Conservation (phyloP, 352 stramenopile species). For the Phytophthora constricta region DNA sequence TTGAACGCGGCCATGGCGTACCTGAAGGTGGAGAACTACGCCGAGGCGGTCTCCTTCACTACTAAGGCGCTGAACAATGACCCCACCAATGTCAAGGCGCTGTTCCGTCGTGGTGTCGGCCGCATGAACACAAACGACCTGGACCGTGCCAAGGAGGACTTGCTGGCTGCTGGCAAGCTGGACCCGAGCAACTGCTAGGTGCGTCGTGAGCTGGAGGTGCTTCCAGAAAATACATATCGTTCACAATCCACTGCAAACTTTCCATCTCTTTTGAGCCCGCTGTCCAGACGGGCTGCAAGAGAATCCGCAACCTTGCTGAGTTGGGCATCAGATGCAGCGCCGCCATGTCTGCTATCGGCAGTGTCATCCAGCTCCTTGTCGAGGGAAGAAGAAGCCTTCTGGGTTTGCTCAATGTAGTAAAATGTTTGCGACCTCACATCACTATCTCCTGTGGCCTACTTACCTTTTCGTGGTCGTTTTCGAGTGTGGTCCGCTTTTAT, state of each 20-base stretch:
- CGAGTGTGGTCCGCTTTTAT: slow-evolving; percentile 22
- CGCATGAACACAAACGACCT: slow-evolving; percentile 87
- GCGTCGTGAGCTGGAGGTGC: slow-evolving; percentile 70
- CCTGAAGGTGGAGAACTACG: slow-evolving; percentile 92
- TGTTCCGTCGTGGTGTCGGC: slow-evolving; percentile 85
- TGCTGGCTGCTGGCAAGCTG: slow-evolving; percentile 75
- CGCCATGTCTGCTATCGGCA: slow-evolving; percentile 8
- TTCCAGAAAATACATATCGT: too few relatives aligned
- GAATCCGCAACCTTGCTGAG: slow-evolving; percentile 51
- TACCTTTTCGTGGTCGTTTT: slow-evolving; percentile 45
- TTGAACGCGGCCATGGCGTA: slow-evolving; percentile 96
- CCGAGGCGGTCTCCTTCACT: slow-evolving; percentile 78
- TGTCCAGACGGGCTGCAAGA: slow-evolving; percentile 44
- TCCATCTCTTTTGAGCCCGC: slow-evolving; percentile 44
- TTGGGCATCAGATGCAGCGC: slow-evolving; percentile 40
- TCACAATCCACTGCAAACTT: slow-evolving; percentile 46
- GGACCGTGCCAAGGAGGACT: slow-evolving; percentile 87
- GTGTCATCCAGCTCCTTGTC: slow-evolving; percentile 10
- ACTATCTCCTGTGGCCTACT: slow-evolving; percentile 6
- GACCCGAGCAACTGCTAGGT: slow-evolving; percentile 87
- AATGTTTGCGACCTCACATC: slow-evolving; percentile 15
- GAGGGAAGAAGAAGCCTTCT: slow-evolving; percentile 41
- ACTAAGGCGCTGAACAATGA: slow-evolving; percentile 88
- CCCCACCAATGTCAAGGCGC: slow-evolving; percentile 81
- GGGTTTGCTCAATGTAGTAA: slow-evolving; percentile 66